A percentile compares a stretch with the other conserved stretches of the same genome.
phyloP scores from a whole-genome alignment of 2,329 filamentous ascomycete species.

The Aspergillus neotritici region DNA sequence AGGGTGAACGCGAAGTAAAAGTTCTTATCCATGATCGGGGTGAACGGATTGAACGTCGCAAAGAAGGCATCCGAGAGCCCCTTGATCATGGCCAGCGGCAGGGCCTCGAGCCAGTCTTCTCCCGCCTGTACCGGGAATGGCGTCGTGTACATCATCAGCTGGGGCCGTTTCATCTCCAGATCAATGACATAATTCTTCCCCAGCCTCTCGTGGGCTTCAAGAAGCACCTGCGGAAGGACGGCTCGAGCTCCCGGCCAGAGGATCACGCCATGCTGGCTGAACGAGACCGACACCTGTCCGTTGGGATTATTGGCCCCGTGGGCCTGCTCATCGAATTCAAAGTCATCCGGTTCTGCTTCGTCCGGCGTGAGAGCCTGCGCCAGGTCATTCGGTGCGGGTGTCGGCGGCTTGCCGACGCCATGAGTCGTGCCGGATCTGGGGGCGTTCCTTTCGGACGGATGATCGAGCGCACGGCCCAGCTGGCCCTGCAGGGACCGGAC shows the following conservation, averaged over 20 bases:
- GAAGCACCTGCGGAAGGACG: slow-evolving; percentile 40
- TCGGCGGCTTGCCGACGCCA: slow-evolving; percentile 5
- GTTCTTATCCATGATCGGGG: slow-evolving; percentile 49
- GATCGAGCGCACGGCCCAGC: slow-evolving; percentile 15
- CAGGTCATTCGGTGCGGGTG: slow-evolving; percentile 9
- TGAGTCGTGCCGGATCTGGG: slow-evolving; percentile 11
- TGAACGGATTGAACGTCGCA: slow-evolving; percentile 50
- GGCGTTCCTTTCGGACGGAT: slow-evolving; percentile 10
- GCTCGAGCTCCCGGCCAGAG: slow-evolving; percentile 45
- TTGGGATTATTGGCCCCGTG: slow-evolving; percentile 27
- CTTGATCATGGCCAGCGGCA: slow-evolving; percentile 47
- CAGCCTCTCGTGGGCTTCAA: slow-evolving; percentile 34
- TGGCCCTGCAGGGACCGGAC: slow-evolving; percentile 29
- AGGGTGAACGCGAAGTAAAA: slow-evolving; percentile 49
- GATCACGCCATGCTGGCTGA: slow-evolving; percentile 49
- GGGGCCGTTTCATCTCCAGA: slow-evolving; percentile 44
- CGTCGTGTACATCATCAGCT: slow-evolving; percentile 39
- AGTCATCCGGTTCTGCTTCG: slow-evolving; percentile 23
- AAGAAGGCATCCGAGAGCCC: slow-evolving; percentile 52
- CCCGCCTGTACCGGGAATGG: slow-evolving; percentile 32
- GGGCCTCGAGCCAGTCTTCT: slow-evolving; percentile 42
- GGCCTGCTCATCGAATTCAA: slow-evolving; percentile 26
- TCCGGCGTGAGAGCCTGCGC: slow-evolving; percentile 25
- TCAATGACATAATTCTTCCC: slow-evolving; percentile 47
- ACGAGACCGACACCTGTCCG: slow-evolving; percentile 40